These are phyloP conservation scores for Nectriaceae sp. DNA, from an alignment of 2,329 filamentous ascomycete genomes.

Conservation along the genomic window DNA sequence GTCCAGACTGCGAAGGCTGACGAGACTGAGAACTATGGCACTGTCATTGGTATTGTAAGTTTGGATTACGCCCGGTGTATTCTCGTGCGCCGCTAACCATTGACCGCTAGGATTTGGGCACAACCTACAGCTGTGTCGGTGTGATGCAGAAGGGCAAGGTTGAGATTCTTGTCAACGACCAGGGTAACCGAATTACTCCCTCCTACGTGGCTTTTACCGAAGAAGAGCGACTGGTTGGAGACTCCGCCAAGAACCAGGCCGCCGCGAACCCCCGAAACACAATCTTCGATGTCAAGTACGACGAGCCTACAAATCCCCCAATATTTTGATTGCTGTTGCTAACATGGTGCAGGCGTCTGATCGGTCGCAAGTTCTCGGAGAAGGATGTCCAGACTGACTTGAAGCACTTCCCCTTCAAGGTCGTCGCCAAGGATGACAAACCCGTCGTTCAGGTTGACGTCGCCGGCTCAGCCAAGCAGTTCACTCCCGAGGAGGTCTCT, in stretches of 20 bases:
- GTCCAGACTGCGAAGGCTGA: constrained; percentile 75
- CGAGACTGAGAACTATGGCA: constrained; percentile 78
- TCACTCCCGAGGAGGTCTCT: constrained; percentile 80
- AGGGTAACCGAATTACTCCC: constrained; percentile 94
- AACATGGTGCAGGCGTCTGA: constrained; percentile 61
- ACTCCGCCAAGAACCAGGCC: constrained; percentile 96
- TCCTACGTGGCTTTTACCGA: constrained; percentile 97
- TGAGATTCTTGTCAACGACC: constrained; percentile 94
- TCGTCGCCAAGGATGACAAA: constrained; percentile 87
- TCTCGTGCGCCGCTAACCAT: constrained; percentile 15
- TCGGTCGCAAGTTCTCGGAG: constrained; percentile 80
- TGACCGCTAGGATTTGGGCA: constrained; percentile 70
- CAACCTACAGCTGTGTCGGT: constrained; percentile 87
- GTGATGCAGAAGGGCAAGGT: constrained; percentile 96
- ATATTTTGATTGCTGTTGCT: constrained; percentile 9
- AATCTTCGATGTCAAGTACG: constrained; percentile 83
- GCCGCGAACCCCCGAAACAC: constrained; percentile 76
- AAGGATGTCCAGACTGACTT: constrained; percentile 89
- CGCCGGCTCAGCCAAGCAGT: constrained; percentile 64
- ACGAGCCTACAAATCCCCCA: constrained; percentile 20
- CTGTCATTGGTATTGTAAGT: constrained; percentile 87
- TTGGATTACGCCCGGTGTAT: not conserved
- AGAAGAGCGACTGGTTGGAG: constrained; percentile 94
- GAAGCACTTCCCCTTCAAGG: constrained; percentile 99
- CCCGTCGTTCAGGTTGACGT: constrained; percentile 79